Evolutionary conservation across 305 asterid species (phyloP), one percentile per base, ranked within the genome.

Genomic region (Fraxinus paxiana): DNA sequence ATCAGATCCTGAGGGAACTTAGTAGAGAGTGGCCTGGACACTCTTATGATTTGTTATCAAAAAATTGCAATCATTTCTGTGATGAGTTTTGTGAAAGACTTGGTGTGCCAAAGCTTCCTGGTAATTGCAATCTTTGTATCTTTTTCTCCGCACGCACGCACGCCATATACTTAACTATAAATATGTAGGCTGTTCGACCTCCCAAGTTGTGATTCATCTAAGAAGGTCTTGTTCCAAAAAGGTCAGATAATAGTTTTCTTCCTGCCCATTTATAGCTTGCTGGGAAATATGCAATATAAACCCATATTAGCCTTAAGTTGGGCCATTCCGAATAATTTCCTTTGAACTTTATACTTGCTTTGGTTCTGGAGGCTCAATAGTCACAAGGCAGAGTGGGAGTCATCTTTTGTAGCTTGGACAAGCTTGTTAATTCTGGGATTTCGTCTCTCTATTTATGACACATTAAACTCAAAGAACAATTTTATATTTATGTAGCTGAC

Each of bases 41-140:
- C 61, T 83, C 95, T 0, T 96, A 96, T 78, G 98, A 96, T 86
- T 83, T 94, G 90, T 85, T 96, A 67, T 87, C 98, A 13, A 94
- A 94, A 83, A 96, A 96, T 74, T 96, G 99, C 87, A 96, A 96
- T 85, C 99, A 94, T 89, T 96, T 96, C 87, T 96, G 99, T 75
- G 98, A 96, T 63, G 92, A 89, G 77, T 85, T 96, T 54, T 94
- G 97, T 79, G 98, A 96, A 83, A 90, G 93, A 83, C 96, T 96
- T 78, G 98, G 96, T 26, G 97, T 94, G 87, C 97, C 93, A 65
- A 96, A 96, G 89, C 96, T 94, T 89, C 98, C 98, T 79, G 99
- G 99, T 94, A 90, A 84, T 67, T 77, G 6, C 59, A 77, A 69
- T 71, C 72, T 65, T 13, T 79, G 43, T 34, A 24, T 46, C 73